These are phyloP conservation scores for Geotrichum aggregatum DNA, from an alignment of 1,139 yeast genomes.

Conservation along the genomic window DNA sequence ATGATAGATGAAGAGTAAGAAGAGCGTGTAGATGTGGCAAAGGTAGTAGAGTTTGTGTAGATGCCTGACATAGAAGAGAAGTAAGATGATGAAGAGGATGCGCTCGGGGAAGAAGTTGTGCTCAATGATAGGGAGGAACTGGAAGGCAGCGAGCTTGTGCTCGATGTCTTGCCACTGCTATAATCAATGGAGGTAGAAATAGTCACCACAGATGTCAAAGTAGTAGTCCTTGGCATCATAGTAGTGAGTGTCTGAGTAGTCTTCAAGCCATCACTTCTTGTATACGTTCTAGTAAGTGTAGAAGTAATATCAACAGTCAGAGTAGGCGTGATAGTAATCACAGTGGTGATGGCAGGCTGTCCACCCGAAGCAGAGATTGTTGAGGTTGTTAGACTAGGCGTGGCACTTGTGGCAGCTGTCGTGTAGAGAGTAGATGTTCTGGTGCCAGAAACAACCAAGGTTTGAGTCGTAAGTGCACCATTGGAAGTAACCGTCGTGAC, in stretches of 20 bases:
- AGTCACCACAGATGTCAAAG: background rate
- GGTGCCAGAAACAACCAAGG: conserved; percentile 6
- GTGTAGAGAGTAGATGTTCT: conserved; percentile 1
- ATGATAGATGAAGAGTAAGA: background rate
- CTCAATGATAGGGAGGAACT: conserved; percentile 1
- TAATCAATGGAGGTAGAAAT: conserved; percentile 3
- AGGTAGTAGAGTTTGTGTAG: background rate
- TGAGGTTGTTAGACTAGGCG: background rate
- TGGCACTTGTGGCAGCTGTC: background rate
- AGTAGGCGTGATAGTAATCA: conserved; percentile 10
- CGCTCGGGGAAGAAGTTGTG: background rate
- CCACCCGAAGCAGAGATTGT: background rate
- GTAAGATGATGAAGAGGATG: background rate
- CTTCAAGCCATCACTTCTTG: background rate
- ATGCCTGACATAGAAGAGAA: background rate
- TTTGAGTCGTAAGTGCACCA: conserved; percentile 6
- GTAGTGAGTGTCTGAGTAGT: background rate
- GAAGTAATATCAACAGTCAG: background rate
- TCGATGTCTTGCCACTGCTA: no score
- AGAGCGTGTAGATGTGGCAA: conserved; percentile 2
- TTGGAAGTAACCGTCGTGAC: conserved; percentile 1
- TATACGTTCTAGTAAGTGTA: conserved; percentile 1
- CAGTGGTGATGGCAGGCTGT: background rate
- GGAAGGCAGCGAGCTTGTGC: no score
- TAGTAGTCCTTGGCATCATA: background rate